phyloP scores from a whole-genome alignment of 2,329 filamentous ascomycete genomes.

The Ophiocordyceps camponoti-leonardi region DNA sequence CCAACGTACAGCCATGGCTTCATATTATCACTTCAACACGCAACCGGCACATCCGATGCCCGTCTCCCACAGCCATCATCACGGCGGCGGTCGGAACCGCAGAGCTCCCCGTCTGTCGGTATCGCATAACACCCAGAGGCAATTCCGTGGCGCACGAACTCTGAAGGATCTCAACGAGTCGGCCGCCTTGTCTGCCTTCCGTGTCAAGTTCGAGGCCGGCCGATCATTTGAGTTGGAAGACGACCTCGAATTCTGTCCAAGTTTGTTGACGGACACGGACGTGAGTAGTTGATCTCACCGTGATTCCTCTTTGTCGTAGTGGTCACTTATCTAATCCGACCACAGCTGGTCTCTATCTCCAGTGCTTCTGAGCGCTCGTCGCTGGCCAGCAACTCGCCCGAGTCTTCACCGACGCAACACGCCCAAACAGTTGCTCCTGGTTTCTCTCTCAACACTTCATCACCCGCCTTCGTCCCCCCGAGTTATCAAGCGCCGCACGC shows the following conservation, averaged over 20 bases:
- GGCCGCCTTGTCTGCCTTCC: constrained; percentile 60
- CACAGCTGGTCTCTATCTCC: constrained; percentile 77
- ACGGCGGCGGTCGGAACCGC: constrained; percentile 57
- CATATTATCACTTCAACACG: constrained; percentile 45
- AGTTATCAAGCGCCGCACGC: constrained; percentile 47
- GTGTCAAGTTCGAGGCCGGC: constrained; percentile 75
- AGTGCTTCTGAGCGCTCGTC: constrained; percentile 90
- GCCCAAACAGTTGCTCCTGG: constrained; percentile 62
- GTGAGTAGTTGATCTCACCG: constrained; percentile 40
- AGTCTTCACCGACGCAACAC: constrained; percentile 79
- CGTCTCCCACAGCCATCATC: constrained; percentile 57
- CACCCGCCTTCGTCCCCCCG: constrained; percentile 48
- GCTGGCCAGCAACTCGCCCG: constrained; percentile 83
- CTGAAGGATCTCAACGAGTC: constrained; percentile 76
- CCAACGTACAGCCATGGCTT: constrained; percentile 30
- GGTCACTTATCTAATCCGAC: constrained; percentile 13
- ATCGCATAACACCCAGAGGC: constrained; percentile 68
- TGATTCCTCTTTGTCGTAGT: constrained; percentile 1
- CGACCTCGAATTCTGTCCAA: constrained; percentile 88
- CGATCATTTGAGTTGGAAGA: constrained; percentile 92
- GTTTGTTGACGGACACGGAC: constrained; percentile 82
- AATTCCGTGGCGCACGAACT: constrained; percentile 69
- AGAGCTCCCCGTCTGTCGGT: constrained; percentile 67
- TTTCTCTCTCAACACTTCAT: constrained; percentile 54
- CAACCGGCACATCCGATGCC: constrained; percentile 42